Evolutionary conservation across 2,329 filamentous ascomycete genomes (phyloP).

Genomic region (Pseudogymnoascus sp.): DNA sequence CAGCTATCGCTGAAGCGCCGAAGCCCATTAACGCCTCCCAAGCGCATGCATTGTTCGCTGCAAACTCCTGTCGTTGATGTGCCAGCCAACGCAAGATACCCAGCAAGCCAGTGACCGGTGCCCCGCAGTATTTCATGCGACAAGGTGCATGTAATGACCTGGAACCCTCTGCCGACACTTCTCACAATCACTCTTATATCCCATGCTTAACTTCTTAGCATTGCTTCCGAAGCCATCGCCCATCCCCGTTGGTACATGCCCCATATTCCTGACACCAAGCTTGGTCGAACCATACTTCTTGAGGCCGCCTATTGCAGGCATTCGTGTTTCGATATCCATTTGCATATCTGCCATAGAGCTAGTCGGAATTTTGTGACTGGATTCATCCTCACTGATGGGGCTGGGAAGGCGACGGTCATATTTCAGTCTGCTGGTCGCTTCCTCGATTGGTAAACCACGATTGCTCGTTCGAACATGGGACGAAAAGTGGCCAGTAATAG

Average conservation of each 20-base stretch:
- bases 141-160: slow-evolving; percentile 46
- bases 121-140: neutral
- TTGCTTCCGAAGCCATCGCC: slow-evolving; percentile 34
- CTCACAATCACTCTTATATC: slow-evolving; percentile 68
- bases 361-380: slow-evolving; percentile 24
- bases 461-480: slow-evolving; percentile 18
- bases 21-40: neutral
- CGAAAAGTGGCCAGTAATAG: slow-evolving; percentile 28
- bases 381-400: slow-evolving; percentile 28
- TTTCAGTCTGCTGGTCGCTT: slow-evolving; percentile 22
- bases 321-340: slow-evolving; percentile 24
- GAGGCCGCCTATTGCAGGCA: slow-evolving; percentile 13
- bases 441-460: slow-evolving; percentile 17
- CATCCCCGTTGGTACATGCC: slow-evolving; percentile 19
- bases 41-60: neutral
- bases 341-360: slow-evolving; percentile 25
- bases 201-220: slow-evolving; percentile 69
- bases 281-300: slow-evolving; percentile 28
- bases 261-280: slow-evolving; percentile 26
- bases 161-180: slow-evolving; percentile 68
- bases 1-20: neutral
- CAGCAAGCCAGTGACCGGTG: neutral
- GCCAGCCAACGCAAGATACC: neutral
- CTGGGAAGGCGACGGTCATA: slow-evolving; percentile 25
- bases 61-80: neutral